Conservation (phyloP, 139 green algal genomes). For the Micromonas pusilla region DNA sequence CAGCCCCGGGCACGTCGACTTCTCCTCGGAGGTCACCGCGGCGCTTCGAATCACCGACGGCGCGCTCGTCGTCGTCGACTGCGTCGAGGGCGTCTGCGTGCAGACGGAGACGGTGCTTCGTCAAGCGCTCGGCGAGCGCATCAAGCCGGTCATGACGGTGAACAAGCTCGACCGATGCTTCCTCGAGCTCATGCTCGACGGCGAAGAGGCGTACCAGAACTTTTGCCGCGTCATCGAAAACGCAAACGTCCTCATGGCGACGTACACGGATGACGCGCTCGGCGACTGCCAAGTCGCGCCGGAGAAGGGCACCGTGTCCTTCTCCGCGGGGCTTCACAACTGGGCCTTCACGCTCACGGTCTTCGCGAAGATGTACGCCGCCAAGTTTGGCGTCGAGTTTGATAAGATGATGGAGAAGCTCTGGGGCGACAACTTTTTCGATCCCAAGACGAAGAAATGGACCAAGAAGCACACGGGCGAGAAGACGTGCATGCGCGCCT, state of each 20-base stretch:
- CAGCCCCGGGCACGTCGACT: constrained; percentile 99
- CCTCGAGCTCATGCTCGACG: constrained; percentile 84
- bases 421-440: constrained; percentile 98
- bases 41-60: constrained; percentile 98
- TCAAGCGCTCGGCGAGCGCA: constrained; percentile 87
- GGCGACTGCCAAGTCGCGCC: constrained; percentile 94
- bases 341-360: constrained; percentile 99
- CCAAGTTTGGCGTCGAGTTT: constrained; percentile 89
- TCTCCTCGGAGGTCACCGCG: constrained; percentile 97
- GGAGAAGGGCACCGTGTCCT: constrained; percentile 94
- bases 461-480: constrained; percentile 85
- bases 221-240: constrained; percentile 96
- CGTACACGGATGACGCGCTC: constrained; percentile 88
- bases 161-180: constrained; percentile 99
- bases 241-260: constrained; percentile 98
- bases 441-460: constrained; percentile 96
- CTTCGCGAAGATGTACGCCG: constrained; percentile 93
- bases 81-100: constrained; percentile 98
- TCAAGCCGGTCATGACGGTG: constrained; percentile 93
- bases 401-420: constrained; percentile 91
- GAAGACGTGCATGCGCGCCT: constrained; percentile 86
- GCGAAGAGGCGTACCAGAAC: constrained; percentile 90
- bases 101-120: constrained; percentile 99
- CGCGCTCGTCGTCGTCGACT: constrained; percentile 98
- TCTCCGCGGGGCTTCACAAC: constrained; percentile 95